These are phyloP conservation scores for Blastomyces silverae DNA, from an alignment of 2,329 filamentous ascomycete genomes.

Conservation along the genomic window DNA sequence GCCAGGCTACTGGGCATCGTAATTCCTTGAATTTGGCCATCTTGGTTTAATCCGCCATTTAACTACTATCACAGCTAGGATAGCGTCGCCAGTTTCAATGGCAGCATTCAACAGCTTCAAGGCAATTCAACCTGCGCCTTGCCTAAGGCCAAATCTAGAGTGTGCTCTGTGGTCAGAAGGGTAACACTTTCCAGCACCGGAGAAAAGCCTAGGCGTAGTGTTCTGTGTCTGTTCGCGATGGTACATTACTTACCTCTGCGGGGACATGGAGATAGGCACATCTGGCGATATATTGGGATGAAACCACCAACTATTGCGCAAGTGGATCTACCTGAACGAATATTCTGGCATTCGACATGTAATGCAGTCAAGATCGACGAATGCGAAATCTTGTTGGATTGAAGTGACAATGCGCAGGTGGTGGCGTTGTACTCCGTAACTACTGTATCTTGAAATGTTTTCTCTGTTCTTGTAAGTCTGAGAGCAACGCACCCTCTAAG, in stretches of 20 bases:
- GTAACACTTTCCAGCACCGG: slow-evolving; percentile 27
- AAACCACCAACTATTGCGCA: slow-evolving; percentile 27
- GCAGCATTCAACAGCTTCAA: too few relatives aligned
- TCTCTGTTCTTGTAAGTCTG: slow-evolving; percentile 25
- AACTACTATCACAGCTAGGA: too few relatives aligned
- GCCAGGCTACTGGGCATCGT: too few relatives aligned
- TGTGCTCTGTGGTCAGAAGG: slow-evolving; percentile 27
- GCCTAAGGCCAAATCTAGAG: slow-evolving; percentile 24
- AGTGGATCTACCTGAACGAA: slow-evolving; percentile 25
- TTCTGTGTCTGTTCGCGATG: neutral
- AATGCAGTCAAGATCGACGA: slow-evolving; percentile 27
- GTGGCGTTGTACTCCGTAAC: slow-evolving; percentile 23
- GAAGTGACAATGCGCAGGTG: slow-evolving; percentile 25
- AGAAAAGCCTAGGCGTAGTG: slow-evolving; percentile 22
- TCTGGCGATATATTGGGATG: slow-evolving; percentile 28
- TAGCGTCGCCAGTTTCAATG: too few relatives aligned
- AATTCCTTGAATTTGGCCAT: too few relatives aligned
- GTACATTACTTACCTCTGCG: slow-evolving; percentile 25
- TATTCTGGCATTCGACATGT: slow-evolving; percentile 27
- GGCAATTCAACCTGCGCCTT: too few relatives aligned
- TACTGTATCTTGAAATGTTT: slow-evolving; percentile 23
- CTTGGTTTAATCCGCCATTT: too few relatives aligned
- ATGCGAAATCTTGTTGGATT: slow-evolving; percentile 28
- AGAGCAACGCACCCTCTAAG: slow-evolving; percentile 19
- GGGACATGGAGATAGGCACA: slow-evolving; percentile 26